Percentiles rank a stretch among this genome's conserved stretches.
phyloP scores from a whole-genome alignment of 768 basidiomycete genomes.

The Kockovaella imperatae region DNA sequence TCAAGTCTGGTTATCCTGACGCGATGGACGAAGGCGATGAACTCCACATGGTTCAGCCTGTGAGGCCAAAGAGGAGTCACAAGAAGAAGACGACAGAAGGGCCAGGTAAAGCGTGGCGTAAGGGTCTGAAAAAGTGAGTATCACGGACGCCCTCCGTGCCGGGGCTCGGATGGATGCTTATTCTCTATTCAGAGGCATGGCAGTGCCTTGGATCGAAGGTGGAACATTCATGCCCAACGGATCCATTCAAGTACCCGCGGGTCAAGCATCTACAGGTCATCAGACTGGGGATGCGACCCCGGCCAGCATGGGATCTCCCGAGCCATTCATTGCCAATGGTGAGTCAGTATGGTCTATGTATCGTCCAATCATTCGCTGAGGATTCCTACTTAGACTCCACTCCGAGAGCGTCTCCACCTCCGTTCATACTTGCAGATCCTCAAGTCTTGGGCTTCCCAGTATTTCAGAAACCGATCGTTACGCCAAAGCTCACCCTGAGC shows the following conservation, averaged over 20 bases:
- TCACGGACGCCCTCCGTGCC: not conserved
- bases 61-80: slow-evolving; percentile 21
- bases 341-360: slow-evolving; percentile 1
- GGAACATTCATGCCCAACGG: slow-evolving; percentile 10
- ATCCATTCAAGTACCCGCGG: no score
- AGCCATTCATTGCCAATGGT: slow-evolving; percentile 12
- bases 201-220: slow-evolving; percentile 14
- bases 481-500: slow-evolving; percentile 25
- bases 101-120: slow-evolving; percentile 25
- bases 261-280: not conserved
- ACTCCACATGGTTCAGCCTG: not conserved
- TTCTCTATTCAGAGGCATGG: slow-evolving; percentile 12
- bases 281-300: slow-evolving; percentile 3
- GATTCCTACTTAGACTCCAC: not conserved
- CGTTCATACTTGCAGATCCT: slow-evolving; percentile 28
- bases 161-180: not conserved
- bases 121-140: slow-evolving; percentile 36
- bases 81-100: slow-evolving; percentile 21
- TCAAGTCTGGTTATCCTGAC: not conserved
- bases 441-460: slow-evolving; percentile 26
- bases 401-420: slow-evolving; percentile 11
- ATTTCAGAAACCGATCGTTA: slow-evolving; percentile 29
- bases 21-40: not conserved
- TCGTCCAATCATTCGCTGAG: not conserved
- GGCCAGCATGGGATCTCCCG: slow-evolving; percentile 18